These are phyloP conservation scores for Chrysanthemum makinoi DNA, from an alignment of 129 eudicot species.

Conservation along the genomic window DNA sequence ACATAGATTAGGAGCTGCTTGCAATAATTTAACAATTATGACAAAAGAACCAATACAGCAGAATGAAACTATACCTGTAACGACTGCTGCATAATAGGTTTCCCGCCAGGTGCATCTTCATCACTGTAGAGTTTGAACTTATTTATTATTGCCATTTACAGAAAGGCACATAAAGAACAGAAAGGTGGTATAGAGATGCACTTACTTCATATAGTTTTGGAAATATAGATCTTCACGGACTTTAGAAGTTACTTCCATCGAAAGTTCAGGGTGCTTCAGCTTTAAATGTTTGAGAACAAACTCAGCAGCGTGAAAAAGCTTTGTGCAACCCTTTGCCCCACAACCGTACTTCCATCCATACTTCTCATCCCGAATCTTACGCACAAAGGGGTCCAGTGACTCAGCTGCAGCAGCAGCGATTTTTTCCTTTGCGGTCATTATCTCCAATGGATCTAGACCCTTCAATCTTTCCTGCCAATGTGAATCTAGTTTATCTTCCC, in stretches of 20 bases:
- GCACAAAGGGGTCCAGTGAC: conserved; percentile 86
- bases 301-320: conserved; percentile 96
- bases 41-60: not conserved
- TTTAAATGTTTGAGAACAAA: conserved; percentile 92
- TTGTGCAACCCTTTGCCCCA: conserved; percentile 98
- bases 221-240: conserved; percentile 92
- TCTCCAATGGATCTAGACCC: conserved; percentile 85
- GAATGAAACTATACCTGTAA: conserved; percentile 44
- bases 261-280: conserved; percentile 87
- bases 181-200: not conserved
- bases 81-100: conserved; percentile 80
- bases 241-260: conserved; percentile 77
- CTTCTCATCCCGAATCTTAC: conserved; percentile 95
- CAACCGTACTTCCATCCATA: conserved; percentile 99
- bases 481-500: conserved; percentile 88
- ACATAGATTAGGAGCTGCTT: not conserved
- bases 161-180: not conserved
- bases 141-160: conserved; percentile 11
- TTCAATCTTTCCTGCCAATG: conserved; percentile 88
- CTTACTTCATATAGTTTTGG: conserved; percentile 93
- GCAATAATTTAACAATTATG: conserved; percentile 1
- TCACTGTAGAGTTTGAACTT: conserved; percentile 44
- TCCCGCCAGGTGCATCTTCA: conserved; percentile 92
- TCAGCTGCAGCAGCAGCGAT: conserved; percentile 91
- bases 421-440: conserved; percentile 93